Evolutionary conservation across 1,284 basidiomycete genomes (phyloP).

Genomic region (Cutaneotrichosporon spelunceum): DNA sequence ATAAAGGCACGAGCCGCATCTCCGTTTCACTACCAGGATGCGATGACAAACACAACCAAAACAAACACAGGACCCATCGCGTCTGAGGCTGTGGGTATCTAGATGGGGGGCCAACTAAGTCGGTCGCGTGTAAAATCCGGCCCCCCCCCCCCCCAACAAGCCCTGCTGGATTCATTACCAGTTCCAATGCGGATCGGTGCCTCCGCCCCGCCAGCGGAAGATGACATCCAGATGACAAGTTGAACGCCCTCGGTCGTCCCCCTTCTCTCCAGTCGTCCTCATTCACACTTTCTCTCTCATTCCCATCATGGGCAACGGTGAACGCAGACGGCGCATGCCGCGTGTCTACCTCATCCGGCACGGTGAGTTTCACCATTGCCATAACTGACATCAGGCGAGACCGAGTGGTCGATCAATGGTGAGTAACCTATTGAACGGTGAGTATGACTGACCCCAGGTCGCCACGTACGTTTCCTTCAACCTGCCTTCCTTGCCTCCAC

Average conservation of each 20-base stretch:
- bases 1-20: too few relatives aligned
- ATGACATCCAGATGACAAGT: not conserved
- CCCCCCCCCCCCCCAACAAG: too few relatives aligned
- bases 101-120: too few relatives aligned
- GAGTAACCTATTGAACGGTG: slow-evolving; percentile 8
- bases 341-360: slow-evolving; percentile 52
- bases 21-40: too few relatives aligned
- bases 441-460: slow-evolving; percentile 53
- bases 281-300: not conserved
- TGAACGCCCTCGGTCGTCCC: not conserved
- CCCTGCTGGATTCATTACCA: too few relatives aligned
- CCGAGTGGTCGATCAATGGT: slow-evolving; percentile 89
- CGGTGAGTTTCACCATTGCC: slow-evolving; percentile 20
- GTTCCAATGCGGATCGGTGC: too few relatives aligned
- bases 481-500: too few relatives aligned
- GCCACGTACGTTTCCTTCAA: slow-evolving; percentile 60
- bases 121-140: too few relatives aligned
- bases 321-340: slow-evolving; percentile 47
- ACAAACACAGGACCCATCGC: too few relatives aligned
- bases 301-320: not conserved
- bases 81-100: too few relatives aligned
- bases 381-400: slow-evolving; percentile 63
- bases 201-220: not conserved
- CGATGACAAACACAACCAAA: too few relatives aligned
- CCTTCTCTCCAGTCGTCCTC: not conserved